Base-by-base conservation (phyloP, 345 rosid species). In the Lepidium africanum region DNA sequence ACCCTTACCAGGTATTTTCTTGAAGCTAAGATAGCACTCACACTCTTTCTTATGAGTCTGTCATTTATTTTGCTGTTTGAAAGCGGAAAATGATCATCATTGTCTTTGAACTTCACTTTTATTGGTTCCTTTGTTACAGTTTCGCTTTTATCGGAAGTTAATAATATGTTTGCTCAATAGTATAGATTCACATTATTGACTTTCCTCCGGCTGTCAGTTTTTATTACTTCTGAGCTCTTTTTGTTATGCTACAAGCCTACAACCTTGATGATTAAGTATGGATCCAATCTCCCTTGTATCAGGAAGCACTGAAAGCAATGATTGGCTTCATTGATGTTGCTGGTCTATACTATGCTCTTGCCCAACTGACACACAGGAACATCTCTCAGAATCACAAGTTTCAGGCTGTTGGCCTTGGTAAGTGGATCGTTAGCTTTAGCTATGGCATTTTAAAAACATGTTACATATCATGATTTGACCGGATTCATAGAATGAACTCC, bases 371-470 rank as follows among this genome's bases (percentile, higher is more conserved):
- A 46, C 98, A 92, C 82, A 72, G 98, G 80, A 92, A 92, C 79
- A 92, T 92, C 70, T 92, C 98, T 45, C 98, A 90, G 63, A 90
- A 92, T 66, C 98, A 92, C 71, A 92, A 92, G 80, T 92, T 90
- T 79, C 98, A 93, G 66, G 97, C 98, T 38, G 94, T 93, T 72
- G 98, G 98, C 15, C 93, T 93, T 15, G 97, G 98, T 93, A 77
- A 70, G 93, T 77, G 19, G 35, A 42, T 48, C 6, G 8, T 5
- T 52, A 36, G 40, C 51, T 47, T 53, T 7, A n/a, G 69, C 23
- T 54, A 2, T 53, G 5, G 19, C 11, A 17, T 36, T 53, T 14
- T 25, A 5, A 39, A 54, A 2, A 40, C 2, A 23, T 63, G 35
- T 32, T 41, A n/a, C 4, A 35, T 6, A 8, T 42, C 0, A 38